Evolutionary conservation across 768 basidiomycete genomes (phyloP).

Genomic region (Tulasnella sp.): DNA sequence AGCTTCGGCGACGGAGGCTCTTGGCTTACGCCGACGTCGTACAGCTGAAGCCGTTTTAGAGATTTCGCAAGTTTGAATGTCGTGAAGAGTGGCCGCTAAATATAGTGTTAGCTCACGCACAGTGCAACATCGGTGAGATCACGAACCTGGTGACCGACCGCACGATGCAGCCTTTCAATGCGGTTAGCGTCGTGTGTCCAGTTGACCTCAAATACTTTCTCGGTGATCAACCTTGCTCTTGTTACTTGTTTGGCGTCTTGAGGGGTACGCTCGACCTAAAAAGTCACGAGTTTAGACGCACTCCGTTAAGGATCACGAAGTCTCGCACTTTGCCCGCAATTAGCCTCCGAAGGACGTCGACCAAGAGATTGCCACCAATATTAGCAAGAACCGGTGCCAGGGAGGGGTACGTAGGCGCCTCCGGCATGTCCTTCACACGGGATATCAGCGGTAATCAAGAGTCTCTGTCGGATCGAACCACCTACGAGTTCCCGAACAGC

Average conservation of each 20-base stretch:
- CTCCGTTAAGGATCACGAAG: conserved; percentile 1
- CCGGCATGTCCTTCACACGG: conserved; percentile 38
- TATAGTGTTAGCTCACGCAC: neutral
- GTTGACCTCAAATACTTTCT: conserved; percentile 40
- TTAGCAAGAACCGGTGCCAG: conserved; percentile 49
- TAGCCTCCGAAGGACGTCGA: conserved; percentile 55
- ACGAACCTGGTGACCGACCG: conserved; percentile 55
- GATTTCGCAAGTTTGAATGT: neutral
- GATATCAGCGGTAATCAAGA: neutral
- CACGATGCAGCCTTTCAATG: conserved; percentile 46
- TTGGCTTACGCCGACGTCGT: conserved; percentile 11
- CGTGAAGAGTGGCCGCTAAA: neutral
- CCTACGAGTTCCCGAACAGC: conserved; percentile 42
- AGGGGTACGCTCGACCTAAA: conserved; percentile 37
- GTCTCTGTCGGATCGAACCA: conserved; percentile 1
- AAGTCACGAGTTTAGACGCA: neutral
- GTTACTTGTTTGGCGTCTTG: conserved; percentile 36
- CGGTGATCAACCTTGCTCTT: conserved; percentile 48
- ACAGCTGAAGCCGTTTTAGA: neutral
- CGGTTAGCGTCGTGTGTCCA: conserved; percentile 43
- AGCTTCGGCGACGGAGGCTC: neutral
- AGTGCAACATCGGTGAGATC: neutral
- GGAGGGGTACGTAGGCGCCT: conserved; percentile 38
- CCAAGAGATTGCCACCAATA: conserved; percentile 57
- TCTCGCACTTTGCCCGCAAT: conserved; percentile 39